Evolutionary conservation across 768 basidiomycete species (phyloP).

Genomic region (Lentinula detonsa): DNA sequence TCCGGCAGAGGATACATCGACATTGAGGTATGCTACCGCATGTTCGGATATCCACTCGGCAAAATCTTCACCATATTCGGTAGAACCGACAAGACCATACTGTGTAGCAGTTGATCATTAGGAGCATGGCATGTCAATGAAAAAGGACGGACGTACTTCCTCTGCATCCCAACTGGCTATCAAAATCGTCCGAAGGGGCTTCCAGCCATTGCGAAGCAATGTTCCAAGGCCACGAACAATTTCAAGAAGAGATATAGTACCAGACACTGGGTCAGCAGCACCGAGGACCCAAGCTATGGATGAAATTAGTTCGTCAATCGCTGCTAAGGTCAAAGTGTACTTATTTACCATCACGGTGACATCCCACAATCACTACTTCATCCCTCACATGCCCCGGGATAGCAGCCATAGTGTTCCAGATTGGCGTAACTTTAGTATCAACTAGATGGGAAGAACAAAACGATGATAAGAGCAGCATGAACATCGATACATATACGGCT

Average conservation of each 20-base stretch:
- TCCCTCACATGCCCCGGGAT: conserved; percentile 61
- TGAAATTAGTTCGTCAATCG: not conserved
- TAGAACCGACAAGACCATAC: conserved; percentile 77
- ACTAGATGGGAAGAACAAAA: conserved; percentile 10
- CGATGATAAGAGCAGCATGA: not conserved
- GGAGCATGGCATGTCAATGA: no score
- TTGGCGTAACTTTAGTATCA: conserved; percentile 47
- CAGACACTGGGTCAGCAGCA: conserved; percentile 49
- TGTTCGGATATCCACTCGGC: conserved; percentile 71
- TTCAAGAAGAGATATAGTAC: conserved; percentile 52
- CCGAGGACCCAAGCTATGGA: conserved; percentile 36
- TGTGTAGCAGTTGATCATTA: conserved; percentile 9
- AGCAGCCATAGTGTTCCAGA: conserved; percentile 65
- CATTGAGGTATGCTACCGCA: conserved; percentile 83
- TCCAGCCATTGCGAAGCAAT: conserved; percentile 54
- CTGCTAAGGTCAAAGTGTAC: not conserved
- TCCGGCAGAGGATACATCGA: conserved; percentile 62
- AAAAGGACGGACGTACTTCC: conserved; percentile 30
- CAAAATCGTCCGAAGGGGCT: conserved; percentile 63
- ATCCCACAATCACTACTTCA: conserved; percentile 65
- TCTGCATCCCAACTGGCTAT: conserved; percentile 83
- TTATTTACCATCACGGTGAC: conserved; percentile 55
- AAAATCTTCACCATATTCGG: conserved; percentile 95
- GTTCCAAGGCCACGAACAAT: conserved; percentile 49
- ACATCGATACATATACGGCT: not conserved